phyloP scores from a whole-genome alignment of 352 stramenopile species.

The Pythium sp. region DNA sequence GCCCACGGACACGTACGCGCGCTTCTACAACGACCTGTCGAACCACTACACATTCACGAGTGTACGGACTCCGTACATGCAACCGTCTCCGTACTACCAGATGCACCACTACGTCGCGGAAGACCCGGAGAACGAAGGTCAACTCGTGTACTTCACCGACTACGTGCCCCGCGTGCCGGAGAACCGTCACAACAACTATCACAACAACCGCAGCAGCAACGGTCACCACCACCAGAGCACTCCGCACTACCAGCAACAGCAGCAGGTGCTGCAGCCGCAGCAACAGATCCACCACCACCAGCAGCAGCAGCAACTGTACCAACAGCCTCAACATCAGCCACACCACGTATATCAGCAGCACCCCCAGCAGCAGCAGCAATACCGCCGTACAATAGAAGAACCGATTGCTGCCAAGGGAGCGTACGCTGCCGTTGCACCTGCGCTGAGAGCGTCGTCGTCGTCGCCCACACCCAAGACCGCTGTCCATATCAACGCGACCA shows the following conservation, averaged over 20 bases:
- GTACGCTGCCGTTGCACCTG: conserved; percentile 8
- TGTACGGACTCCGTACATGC: conserved; percentile 33
- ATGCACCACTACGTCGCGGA: conserved; percentile 67
- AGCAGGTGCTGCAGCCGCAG: neutral
- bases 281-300: conserved; percentile 9
- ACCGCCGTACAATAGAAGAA: conserved; percentile 44
- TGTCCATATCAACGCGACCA: conserved; percentile 33
- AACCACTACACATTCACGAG: conserved; percentile 83
- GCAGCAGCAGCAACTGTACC: conserved; percentile 13
- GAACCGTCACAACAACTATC: conserved; percentile 2
- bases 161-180: conserved; percentile 36
- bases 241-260: conserved; percentile 25
- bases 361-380: conserved; percentile 17
- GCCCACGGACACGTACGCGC: conserved; percentile 80
- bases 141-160: conserved; percentile 80
- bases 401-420: conserved; percentile 10
- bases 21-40: conserved; percentile 90
- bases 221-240: conserved; percentile 26
- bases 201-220: conserved; percentile 17
- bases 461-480: conserved; percentile 22
- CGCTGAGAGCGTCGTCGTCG: conserved; percentile 7
- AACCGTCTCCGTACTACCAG: conserved; percentile 41
- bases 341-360: conserved; percentile 15
- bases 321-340: conserved; percentile 5
- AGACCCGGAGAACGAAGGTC: conserved; percentile 56